These are phyloP conservation scores for Lecanicillium sp. DNA, from an alignment of 2,329 filamentous ascomycete species.

Conservation along the genomic window DNA sequence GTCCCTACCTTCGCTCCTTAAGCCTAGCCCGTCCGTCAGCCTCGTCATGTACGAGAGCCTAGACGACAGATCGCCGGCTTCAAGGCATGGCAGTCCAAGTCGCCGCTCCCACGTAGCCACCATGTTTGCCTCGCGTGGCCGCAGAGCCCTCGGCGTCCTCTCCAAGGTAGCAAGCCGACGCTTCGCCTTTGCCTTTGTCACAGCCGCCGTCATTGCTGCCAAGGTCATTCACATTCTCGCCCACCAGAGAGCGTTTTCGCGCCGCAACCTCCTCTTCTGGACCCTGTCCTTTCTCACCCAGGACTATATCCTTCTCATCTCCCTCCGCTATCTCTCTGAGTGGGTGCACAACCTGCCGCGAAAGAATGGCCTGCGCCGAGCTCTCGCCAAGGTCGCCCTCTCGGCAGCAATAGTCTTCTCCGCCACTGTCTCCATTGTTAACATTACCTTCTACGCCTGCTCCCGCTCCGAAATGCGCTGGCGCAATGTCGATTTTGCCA, in stretches of 20 bases:
- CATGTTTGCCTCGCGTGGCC: constrained; percentile 4
- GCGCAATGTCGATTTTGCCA: constrained; percentile 18
- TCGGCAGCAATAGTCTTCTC: constrained; percentile 1
- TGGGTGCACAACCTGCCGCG: constrained; percentile 4
- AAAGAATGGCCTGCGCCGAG: not conserved
- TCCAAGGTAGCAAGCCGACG: constrained; percentile 3
- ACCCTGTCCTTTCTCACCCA: constrained; percentile 7
- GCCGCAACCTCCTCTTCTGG: constrained; percentile 7
- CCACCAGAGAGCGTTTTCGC: constrained; percentile 2
- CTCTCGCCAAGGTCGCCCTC: not conserved
- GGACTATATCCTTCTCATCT: constrained; percentile 6
- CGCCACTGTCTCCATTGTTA: constrained; percentile 7
- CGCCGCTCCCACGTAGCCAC: not conserved
- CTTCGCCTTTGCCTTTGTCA: constrained; percentile 7
- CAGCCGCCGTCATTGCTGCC: constrained; percentile 7
- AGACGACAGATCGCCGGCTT: no score
- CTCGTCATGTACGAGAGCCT: no score
- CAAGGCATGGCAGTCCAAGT: no score
- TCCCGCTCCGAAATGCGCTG: constrained; percentile 20
- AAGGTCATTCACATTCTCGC: constrained; percentile 7
- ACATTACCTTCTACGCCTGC: constrained; percentile 23
- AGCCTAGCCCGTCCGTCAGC: no score
- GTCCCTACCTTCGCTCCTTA: no score
- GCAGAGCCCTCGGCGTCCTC: not conserved
- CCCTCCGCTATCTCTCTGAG: constrained; percentile 1